Conservation (phyloP, 495 filamentous ascomycete genomes). For the Aspergillus bridgeri region DNA sequence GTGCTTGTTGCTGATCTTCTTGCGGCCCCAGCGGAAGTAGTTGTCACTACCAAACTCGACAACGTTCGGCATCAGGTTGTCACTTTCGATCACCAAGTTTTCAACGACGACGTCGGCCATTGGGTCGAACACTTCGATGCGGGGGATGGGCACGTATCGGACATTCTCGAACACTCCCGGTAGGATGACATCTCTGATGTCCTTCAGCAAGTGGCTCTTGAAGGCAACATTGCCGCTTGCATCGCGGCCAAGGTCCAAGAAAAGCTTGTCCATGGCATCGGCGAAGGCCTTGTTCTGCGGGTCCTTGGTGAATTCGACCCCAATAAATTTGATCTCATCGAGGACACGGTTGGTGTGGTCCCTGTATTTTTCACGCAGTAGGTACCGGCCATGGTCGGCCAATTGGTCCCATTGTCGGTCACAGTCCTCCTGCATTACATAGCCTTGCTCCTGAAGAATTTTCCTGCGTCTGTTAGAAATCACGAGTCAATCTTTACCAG, state of each 20-base stretch:
- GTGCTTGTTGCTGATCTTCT: conserved; percentile 72
- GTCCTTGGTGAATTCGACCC: conserved; percentile 84
- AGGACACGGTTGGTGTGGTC: conserved; percentile 82
- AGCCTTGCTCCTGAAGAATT: conserved; percentile 85
- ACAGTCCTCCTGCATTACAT: conserved; percentile 80
- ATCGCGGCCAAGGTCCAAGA: conserved; percentile 81
- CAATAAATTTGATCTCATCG: conserved; percentile 87
- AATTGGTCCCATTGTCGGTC: conserved; percentile 79
- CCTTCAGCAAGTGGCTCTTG: conserved; percentile 88
- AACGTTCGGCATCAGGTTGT: conserved; percentile 95
- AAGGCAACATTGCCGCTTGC: conserved; percentile 80
- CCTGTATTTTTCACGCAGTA: conserved; percentile 85
- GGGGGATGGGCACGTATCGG: conserved; percentile 88
- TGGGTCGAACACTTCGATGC: conserved; percentile 87
- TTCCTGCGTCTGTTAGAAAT: conserved; percentile 37
- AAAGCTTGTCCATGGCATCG: conserved; percentile 74
- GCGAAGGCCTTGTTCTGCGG: conserved; percentile 78
- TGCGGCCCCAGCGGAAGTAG: conserved; percentile 93
- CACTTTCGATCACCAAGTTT: conserved; percentile 91
- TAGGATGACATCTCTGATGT: conserved; percentile 81
- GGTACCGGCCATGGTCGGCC: conserved; percentile 81
- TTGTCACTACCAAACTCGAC: conserved; percentile 89
- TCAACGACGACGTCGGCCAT: conserved; percentile 86
- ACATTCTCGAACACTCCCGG: conserved; percentile 81
- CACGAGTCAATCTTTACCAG: background rate